Conservation (phyloP, 2,329 filamentous ascomycete genomes). For the Colletotrichum higginsianum region DNA sequence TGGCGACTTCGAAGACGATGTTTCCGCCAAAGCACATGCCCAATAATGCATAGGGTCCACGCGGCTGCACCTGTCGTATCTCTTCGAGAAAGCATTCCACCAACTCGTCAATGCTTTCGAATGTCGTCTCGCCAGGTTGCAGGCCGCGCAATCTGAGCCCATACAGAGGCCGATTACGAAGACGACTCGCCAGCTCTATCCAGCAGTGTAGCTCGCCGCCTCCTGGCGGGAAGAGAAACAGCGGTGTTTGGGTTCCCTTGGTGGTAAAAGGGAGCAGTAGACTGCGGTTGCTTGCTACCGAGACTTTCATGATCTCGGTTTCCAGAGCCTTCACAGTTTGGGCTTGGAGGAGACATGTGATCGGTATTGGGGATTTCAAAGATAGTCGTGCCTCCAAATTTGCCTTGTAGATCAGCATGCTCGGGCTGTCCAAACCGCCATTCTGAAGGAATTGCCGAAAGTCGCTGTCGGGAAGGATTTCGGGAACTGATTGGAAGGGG, state of each 20-base stretch:
- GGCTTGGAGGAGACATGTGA: conserved; percentile 1
- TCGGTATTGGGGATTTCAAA: conserved; percentile 7
- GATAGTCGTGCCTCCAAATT: background rate
- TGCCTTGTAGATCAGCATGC: conserved; percentile 13
- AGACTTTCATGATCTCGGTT: conserved; percentile 12
- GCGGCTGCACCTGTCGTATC: conserved; percentile 10
- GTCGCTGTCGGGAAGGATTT: background rate
- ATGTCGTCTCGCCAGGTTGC: conserved; percentile 16
- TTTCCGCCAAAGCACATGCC: conserved; percentile 28
- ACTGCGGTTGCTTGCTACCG: background rate
- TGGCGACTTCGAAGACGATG: conserved; percentile 15
- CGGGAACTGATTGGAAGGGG: background rate
- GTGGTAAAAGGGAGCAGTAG: conserved; percentile 16
- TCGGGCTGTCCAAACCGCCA: conserved; percentile 11
- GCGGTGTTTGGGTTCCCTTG: background rate
- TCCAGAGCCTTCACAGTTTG: conserved; percentile 10
- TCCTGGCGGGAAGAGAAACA: conserved; percentile 20
- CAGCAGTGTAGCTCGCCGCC: conserved; percentile 21
- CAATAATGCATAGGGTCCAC: conserved; percentile 6
- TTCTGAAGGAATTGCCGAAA: background rate
- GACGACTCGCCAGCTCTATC: conserved; percentile 8
- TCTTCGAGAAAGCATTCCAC: conserved; percentile 9
- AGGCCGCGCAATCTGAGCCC: conserved; percentile 16
- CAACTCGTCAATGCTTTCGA: conserved; percentile 7
- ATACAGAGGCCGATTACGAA: conserved; percentile 10